A percentile compares a stretch with the other conserved stretches of the same genome.
phyloP scores from a whole-genome alignment of 257 asterid genomes.

The Penstemon newberryi region DNA sequence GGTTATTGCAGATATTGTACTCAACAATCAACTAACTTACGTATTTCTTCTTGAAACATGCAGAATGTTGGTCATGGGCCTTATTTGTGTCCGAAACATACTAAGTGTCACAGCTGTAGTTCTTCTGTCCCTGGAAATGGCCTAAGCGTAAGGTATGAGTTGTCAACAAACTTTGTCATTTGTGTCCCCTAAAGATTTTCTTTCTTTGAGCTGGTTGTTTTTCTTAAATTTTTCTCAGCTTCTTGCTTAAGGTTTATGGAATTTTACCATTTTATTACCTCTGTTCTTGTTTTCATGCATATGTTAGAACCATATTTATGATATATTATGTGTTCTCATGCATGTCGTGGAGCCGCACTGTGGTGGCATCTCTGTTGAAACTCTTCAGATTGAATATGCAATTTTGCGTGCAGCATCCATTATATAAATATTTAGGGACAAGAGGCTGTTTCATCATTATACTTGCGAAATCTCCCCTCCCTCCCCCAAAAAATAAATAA shows the following conservation, averaged over 20 bases:
- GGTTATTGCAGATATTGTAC: constrained; percentile 12
- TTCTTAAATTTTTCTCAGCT: too few relatives aligned
- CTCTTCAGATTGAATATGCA: too few relatives aligned
- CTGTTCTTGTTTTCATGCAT: not conserved
- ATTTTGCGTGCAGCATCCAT: too few relatives aligned
- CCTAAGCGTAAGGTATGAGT: constrained; percentile 74
- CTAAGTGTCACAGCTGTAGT: constrained; percentile 90
- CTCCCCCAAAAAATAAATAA: too few relatives aligned
- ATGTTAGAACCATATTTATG: too few relatives aligned
- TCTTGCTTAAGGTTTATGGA: too few relatives aligned
- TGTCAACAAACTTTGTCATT: constrained; percentile 10
- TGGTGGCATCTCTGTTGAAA: too few relatives aligned
- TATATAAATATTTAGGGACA: too few relatives aligned
- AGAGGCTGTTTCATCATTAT: too few relatives aligned
- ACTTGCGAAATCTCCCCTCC: too few relatives aligned
- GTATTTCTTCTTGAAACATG: constrained; percentile 32
- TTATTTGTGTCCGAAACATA: constrained; percentile 93
- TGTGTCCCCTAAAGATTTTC: not conserved
- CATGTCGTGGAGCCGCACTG: too few relatives aligned
- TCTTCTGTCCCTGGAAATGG: constrained; percentile 98
- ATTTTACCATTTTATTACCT: not conserved
- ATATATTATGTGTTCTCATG: not conserved
- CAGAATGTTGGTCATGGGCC: constrained; percentile 94
- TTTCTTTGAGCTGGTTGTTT: not conserved
- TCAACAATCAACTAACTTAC: constrained; percentile 26